Evolutionary conservation across 2,329 filamentous ascomycete genomes (phyloP), one percentile per base, ranked within the genome.

Genomic region (Colletotrichum sp.): DNA sequence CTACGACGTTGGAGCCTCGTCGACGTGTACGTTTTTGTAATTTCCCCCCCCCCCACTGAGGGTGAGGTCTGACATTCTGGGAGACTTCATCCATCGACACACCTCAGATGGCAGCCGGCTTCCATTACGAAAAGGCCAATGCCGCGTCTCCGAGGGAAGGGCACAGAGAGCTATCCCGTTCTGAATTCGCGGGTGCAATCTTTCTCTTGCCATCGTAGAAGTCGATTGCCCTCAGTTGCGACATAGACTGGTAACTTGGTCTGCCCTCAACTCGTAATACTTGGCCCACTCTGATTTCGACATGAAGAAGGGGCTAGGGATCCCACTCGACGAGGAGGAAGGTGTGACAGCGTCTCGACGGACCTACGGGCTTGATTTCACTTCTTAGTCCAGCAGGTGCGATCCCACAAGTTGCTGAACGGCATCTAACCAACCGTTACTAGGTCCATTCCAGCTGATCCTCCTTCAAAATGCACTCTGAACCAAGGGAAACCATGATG

Each of bases 161-260:
- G 9, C 5, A n/a, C 5, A 0, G 3, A 48, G 38, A 48, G 38
- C 38, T n/a, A 4, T 48, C 38, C 2, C 38, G 1, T 18, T 0
- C 18, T n/a, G 38, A 7, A n/a, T 5, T 1, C 18, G 38, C 38
- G 18, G 1, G 0, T 12, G 38, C 38, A 48, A 2, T n/a, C 18
- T 7, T n/a, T 48, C 9, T 48, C 9, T 48, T n/a, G 18, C 38
- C 5, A 48, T 1, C 0, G 18, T 0, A n/a, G 0, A 1, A n/a
- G 18, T n/a, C 18, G 9, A 0, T 2, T 48, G 38, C 18, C 18
- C 5, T 12, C 5, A 3, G 0, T 3, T 10, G 5, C 38, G 1
- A n/a, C 0, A n/a, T n/a, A 48, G 18, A 48, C 38, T n/a, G 38
- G 18, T 1, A 1, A 4, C 38, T n/a, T 48, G 38, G 1, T 48